Percentiles rank a stretch among this genome's conserved stretches.
phyloP scores from a whole-genome alignment of 2,329 filamentous ascomycete species.

The Pseudogymnoascus sp. region DNA sequence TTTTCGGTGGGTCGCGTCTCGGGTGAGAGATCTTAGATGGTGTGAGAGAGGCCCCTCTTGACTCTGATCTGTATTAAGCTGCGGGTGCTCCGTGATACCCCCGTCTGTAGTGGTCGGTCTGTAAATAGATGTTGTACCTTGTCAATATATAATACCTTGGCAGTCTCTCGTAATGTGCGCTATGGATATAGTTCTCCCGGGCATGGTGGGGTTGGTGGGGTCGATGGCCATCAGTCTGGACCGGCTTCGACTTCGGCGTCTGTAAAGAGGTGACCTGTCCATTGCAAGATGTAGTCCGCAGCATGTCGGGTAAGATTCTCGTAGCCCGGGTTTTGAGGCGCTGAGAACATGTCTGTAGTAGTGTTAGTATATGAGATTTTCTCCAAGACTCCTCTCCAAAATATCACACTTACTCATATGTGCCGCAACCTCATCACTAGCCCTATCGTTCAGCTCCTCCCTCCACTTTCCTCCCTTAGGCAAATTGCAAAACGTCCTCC shows the following conservation, averaged over 20 bases:
- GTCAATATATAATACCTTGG: neutral
- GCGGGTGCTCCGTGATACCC: neutral
- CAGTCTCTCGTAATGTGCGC: neutral
- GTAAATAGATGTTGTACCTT: neutral
- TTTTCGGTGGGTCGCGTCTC: neutral
- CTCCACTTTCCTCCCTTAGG: conserved; percentile 59
- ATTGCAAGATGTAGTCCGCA: neutral
- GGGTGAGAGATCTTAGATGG: neutral
- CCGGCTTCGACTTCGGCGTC: neutral
- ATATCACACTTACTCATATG: conserved; percentile 55
- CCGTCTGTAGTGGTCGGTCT: conserved; percentile 11
- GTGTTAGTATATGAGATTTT: neutral
- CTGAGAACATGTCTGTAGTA: neutral
- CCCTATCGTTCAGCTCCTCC: conserved; percentile 69
- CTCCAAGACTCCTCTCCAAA: neutral
- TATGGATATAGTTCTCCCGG: neutral
- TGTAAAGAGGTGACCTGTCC: neutral
- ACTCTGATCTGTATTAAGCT: neutral
- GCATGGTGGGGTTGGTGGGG: neutral
- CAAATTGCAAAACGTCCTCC: conserved; percentile 79
- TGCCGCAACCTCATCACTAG: conserved; percentile 68
- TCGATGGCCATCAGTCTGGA: neutral
- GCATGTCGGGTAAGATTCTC: neutral
- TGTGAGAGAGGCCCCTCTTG: neutral
- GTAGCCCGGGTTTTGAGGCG: neutral